Evolutionary conservation across 2,329 filamentous ascomycete species (phyloP), one percentile per base, ranked within the genome.

Genomic region (Neopestalotiopsis clavispora): DNA sequence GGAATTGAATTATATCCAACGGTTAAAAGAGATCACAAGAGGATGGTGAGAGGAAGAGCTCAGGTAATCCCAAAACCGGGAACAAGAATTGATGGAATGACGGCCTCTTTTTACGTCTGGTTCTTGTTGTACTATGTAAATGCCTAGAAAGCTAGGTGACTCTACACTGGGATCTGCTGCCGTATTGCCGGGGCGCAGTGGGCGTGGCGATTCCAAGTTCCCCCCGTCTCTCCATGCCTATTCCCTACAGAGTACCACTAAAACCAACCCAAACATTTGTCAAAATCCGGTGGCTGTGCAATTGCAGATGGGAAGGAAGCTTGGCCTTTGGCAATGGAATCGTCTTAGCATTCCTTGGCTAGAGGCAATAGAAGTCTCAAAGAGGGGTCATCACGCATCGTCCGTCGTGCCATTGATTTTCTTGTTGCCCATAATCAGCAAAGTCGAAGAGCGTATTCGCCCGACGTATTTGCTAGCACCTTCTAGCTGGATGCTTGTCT

Each of bases 211-310:
- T 28, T 45, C 34, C 34, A 38, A 38, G 34, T 1, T 38, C 10
- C 45, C n/a, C 45, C 17, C 17, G 17, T n/a, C 45, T 17, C n/a
- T 52, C 17, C 20, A 20, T n/a, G 14, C 45, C 45, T 28, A 28
- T 28, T 28, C 23, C 23, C 23, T 28, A 28, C 23, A 28, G 23
- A 28, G 23, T 28, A 28, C 23, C 23, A 28, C 23, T 52, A 49
- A 14, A 14, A 49, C 13, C 42, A 49, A 14, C 17, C 45, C 42
- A 49, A 30, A 23, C 64, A 28, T 30, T n/a, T 28, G 23, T 13
- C 28, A 40, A 32, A 66, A 20, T 28, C 34, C 34, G 64, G 64
- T 56, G 64, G 64, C 64, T 66, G 64, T 66, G 64, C 49, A 32
- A 7, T 14, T 17, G 45, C 14, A 20, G 17, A 17, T 14, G 7